phyloP scores from a whole-genome alignment of 225 moss, liverwort and hornwort species.

The Climacium dendroides region DNA sequence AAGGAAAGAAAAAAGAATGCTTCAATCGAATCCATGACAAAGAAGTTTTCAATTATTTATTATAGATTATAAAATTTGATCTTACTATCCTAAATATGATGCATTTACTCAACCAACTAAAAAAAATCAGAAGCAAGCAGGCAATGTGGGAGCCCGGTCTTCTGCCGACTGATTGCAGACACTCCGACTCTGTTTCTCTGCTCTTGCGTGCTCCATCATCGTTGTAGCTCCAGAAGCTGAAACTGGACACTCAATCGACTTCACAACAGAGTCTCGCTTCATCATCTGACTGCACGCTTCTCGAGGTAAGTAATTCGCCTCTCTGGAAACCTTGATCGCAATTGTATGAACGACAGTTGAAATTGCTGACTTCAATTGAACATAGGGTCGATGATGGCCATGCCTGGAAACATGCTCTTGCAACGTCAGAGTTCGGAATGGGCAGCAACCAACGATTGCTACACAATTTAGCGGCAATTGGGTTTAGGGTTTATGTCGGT shows the following conservation, averaged over 20 bases:
- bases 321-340: neutral
- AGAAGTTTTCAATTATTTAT: neutral
- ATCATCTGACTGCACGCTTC: neutral
- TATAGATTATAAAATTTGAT: neutral
- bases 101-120: neutral
- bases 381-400: neutral
- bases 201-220: neutral
- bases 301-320: neutral
- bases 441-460: neutral
- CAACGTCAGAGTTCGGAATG: neutral
- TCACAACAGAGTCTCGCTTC: neutral
- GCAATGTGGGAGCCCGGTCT: neutral
- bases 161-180: neutral
- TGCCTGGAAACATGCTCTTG: neutral
- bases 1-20: neutral
- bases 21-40: no score
- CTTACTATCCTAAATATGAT: no score
- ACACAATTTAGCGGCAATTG: neutral
- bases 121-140: no score
- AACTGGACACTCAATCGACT: neutral
- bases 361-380: neutral
- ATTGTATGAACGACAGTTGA: neutral
- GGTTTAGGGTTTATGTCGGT: neutral
- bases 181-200: neutral
- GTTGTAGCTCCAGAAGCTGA: neutral